A percentile compares a stretch with the other conserved stretches of the same genome.
phyloP scores from a whole-genome alignment of 2,329 filamentous ascomycete species.

The Stagonosporopsis cucurbitacearum region DNA sequence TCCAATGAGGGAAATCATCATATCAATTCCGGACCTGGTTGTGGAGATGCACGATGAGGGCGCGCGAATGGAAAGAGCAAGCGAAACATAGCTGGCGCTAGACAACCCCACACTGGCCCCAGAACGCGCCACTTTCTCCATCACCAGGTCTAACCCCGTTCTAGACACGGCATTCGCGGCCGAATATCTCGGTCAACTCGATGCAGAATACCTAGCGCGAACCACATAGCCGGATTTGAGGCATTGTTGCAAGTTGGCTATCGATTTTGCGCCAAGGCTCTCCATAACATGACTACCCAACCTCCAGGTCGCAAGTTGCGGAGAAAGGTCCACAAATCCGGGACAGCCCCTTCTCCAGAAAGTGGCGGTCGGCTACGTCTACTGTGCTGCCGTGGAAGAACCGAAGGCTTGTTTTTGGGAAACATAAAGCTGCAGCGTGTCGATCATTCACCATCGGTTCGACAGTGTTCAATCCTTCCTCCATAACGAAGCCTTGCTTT shows the following conservation, averaged over 20 bases:
- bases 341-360: slow-evolving; percentile 9
- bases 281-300: background rate
- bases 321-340: slow-evolving; percentile 1
- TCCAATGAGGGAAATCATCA: background rate
- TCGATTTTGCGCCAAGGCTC: background rate
- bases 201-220: slow-evolving; percentile 1
- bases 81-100: background rate
- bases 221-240: background rate
- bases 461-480: background rate
- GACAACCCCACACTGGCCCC: background rate
- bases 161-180: background rate
- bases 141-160: background rate
- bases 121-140: background rate
- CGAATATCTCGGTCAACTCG: background rate
- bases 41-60: background rate
- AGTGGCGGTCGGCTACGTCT: slow-evolving; percentile 15
- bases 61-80: background rate
- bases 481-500: slow-evolving; percentile 2
- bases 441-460: slow-evolving; percentile 11
- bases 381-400: slow-evolving; percentile 4
- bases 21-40: background rate
- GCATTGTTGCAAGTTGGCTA: background rate
- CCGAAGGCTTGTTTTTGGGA: slow-evolving; percentile 19
- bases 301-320: background rate
- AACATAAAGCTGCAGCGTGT: slow-evolving; percentile 23